Evolutionary conservation across 2,329 filamentous ascomycete genomes (phyloP), one percentile per base, ranked within the genome.

Genomic region (Claviceps sp.): DNA sequence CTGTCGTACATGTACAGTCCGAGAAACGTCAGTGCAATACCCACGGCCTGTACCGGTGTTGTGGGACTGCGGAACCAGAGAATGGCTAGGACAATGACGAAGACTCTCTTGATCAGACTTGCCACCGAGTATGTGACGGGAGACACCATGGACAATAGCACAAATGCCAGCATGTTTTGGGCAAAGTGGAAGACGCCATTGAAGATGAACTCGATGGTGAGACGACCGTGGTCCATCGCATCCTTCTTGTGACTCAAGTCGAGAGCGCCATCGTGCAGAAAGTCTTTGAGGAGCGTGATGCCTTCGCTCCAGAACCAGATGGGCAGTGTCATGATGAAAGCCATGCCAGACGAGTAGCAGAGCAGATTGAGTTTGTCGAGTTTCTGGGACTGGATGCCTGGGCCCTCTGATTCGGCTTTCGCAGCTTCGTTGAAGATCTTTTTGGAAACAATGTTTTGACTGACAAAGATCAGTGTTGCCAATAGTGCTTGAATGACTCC

Each of bases 381-480:
- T 69, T 95, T 97, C 55, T 83, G 82, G 44, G 81, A 78, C 52
- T 78, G 77, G 13, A 75, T 69, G 0, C 77, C 75, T 6, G 74
- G 67, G 1, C 79, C 79, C 51, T 95, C 88, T 7, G 83, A 81
- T 68, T 96, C 91, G 2, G 88, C 87, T 54, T 83, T 83, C 6
- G 89, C 85, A 6, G 88, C 89, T 64, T 96, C 90, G 66, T 96
- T 98, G 74, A 98, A 98, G 9, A 98, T 81, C 58, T 89, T 88
- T 70, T 98, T 98, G 20, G 91, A 97, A 58, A 96, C 95, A 53
- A 98, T 98, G 64, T 98, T 98, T 65, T 98, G 93, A 0, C 89
- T 93, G 38, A 98, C 93, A 63, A 98, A 98, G 57, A 97, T 85
- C 52, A 97, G 73, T 7, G 93, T 89, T n/a, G 89, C 90, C 37